A percentile compares a stretch with the other conserved stretches of the same genome.
phyloP scores from a whole-genome alignment of 345 rosid genomes.

The Garcia nutans region DNA sequence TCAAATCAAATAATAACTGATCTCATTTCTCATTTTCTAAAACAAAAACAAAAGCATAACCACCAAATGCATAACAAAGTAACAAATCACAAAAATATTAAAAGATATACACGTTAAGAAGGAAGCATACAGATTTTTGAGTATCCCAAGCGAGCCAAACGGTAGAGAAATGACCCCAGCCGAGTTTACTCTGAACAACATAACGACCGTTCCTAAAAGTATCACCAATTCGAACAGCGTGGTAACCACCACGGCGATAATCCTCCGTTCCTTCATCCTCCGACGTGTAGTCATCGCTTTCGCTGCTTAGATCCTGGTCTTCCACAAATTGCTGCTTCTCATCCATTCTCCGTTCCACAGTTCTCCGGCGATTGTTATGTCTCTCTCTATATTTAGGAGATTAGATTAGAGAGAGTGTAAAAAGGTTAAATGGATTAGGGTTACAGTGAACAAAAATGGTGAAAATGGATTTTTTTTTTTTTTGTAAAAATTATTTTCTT shows the following conservation, averaged over 20 bases:
- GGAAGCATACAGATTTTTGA: conserved; percentile 38
- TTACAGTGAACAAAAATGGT: neutral
- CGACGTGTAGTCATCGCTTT: conserved; percentile 58
- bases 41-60: neutral
- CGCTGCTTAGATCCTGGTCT: conserved; percentile 44
- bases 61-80: neutral
- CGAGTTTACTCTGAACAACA: conserved; percentile 67
- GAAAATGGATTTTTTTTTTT: neutral
- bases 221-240: conserved; percentile 65
- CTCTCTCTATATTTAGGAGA: no score
- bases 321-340: conserved; percentile 26
- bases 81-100: no score
- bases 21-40: neutral
- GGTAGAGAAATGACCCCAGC: conserved; percentile 86
- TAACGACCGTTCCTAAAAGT: conserved; percentile 60
- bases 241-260: conserved; percentile 71
- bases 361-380: neutral
- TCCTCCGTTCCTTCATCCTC: conserved; percentile 78
- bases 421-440: neutral
- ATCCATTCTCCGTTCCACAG: conserved; percentile 22
- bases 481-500: neutral
- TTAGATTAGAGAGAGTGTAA: neutral
- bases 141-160: conserved; percentile 86
- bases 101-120: neutral
- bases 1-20: neutral